Evolutionary conservation across 495 filamentous ascomycete species (phyloP).

Genomic region (Aspergillus sclerotioniger): DNA sequence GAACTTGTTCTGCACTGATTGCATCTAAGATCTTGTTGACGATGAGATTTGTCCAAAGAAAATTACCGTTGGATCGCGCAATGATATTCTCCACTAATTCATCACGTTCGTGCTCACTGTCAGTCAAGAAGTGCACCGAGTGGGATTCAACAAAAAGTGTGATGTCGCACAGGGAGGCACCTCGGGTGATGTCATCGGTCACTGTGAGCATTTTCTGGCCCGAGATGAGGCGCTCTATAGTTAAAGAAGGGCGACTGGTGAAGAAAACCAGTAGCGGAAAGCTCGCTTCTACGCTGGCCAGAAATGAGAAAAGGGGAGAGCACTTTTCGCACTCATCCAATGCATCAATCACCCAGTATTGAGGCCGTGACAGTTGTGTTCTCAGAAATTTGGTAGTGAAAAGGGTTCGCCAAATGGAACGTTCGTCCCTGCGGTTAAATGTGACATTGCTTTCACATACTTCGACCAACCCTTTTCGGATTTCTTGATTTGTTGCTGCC

Average conservation of each 20-base stretch:
- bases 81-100: slow-evolving; percentile 27
- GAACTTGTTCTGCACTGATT: slow-evolving; percentile 26
- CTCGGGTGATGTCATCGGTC: slow-evolving; percentile 8
- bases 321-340: slow-evolving; percentile 37
- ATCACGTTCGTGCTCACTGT: slow-evolving; percentile 11
- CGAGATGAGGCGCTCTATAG: slow-evolving; percentile 11
- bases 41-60: slow-evolving; percentile 37
- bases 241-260: slow-evolving; percentile 24
- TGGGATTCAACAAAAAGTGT: slow-evolving; percentile 17
- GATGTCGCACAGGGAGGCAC: slow-evolving; percentile 26
- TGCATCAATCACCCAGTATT: slow-evolving; percentile 46
- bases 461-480: slow-evolving; percentile 23
- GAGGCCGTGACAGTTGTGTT: slow-evolving; percentile 10
- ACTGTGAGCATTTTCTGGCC: neutral
- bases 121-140: slow-evolving; percentile 17
- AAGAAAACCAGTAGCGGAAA: slow-evolving; percentile 32
- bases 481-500: slow-evolving; percentile 20
- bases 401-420: slow-evolving; percentile 38
- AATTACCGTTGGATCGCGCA: slow-evolving; percentile 31
- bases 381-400: slow-evolving; percentile 33
- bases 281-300: slow-evolving; percentile 20
- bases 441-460: slow-evolving; percentile 20
- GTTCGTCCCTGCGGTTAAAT: slow-evolving; percentile 26
- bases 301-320: slow-evolving; percentile 23
- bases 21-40: slow-evolving; percentile 26